Conservation (phyloP, 352 stramenopile genomes). For the Phytophthora crassamura region DNA sequence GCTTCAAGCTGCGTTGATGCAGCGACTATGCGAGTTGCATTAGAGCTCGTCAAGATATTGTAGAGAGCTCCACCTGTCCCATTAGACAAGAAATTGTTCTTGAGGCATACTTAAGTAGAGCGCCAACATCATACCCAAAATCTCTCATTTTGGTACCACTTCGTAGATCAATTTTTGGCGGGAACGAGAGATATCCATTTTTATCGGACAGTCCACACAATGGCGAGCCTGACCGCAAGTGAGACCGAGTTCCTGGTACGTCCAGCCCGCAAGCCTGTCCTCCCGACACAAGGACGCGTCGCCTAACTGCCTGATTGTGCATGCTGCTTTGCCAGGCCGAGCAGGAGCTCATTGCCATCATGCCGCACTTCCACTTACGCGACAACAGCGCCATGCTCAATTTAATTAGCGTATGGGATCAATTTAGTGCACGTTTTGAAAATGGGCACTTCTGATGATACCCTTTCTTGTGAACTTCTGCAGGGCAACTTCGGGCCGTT, state of each 20-base stretch:
- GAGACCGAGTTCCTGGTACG: constrained; percentile 85
- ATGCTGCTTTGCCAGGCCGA: constrained; percentile 59
- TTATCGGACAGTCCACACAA: constrained; percentile 8
- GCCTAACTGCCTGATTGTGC: constrained; percentile 4
- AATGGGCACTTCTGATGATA: constrained; percentile 6
- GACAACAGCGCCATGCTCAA: constrained; percentile 84
- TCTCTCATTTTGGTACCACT: constrained; percentile 6
- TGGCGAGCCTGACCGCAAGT: constrained; percentile 54
- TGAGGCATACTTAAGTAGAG: no score
- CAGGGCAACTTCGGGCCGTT: constrained; percentile 91
- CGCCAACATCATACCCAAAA: neutral
- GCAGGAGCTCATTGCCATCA: constrained; percentile 87
- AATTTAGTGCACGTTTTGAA: neutral
- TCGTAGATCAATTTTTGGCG: constrained; percentile 10
- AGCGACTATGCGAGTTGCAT: no score
- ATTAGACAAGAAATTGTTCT: no score
- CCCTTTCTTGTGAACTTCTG: constrained; percentile 9
- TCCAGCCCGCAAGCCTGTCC: neutral
- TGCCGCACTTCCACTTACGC: constrained; percentile 86
- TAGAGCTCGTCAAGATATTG: no score
- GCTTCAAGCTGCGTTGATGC: no score
- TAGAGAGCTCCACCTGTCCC: no score
- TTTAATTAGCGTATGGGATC: constrained; percentile 70
- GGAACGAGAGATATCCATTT: neutral
- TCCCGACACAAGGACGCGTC: neutral